These are phyloP conservation scores for Botrytis deweyae DNA, from an alignment of 2,329 filamentous ascomycete genomes.

Conservation along the genomic window DNA sequence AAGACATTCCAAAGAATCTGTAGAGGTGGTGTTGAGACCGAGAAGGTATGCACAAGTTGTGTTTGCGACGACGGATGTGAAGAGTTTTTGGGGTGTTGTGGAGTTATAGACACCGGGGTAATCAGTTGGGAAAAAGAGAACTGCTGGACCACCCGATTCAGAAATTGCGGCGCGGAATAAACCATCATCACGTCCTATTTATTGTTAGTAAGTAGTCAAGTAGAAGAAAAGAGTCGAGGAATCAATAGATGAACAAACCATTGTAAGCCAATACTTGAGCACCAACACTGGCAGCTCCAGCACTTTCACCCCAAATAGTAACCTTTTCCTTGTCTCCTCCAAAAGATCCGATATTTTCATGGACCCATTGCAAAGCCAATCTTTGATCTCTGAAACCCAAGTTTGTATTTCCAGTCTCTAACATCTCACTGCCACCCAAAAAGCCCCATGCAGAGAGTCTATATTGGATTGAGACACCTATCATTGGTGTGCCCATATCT, in stretches of 20 bases:
- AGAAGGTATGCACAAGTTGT: slow-evolving; percentile 32
- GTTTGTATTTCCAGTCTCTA: slow-evolving; percentile 45
- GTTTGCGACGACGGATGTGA: slow-evolving; percentile 41
- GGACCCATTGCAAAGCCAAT: slow-evolving; percentile 45
- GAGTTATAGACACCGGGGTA: slow-evolving; percentile 25
- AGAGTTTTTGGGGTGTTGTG: slow-evolving; percentile 30
- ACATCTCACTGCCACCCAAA: slow-evolving; percentile 43
- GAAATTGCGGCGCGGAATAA: slow-evolving; percentile 53
- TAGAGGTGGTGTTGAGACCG: slow-evolving; percentile 40
- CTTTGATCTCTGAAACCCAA: slow-evolving; percentile 47
- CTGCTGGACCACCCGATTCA: slow-evolving; percentile 43
- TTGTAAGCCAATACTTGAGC: slow-evolving; percentile 47
- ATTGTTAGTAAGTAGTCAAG: background rate
- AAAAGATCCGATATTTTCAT: slow-evolving; percentile 46
- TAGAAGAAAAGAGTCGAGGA: background rate
- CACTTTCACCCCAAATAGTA: slow-evolving; percentile 47
- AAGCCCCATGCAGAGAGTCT: slow-evolving; percentile 49
- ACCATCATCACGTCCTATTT: slow-evolving; percentile 50
- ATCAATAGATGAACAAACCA: slow-evolving; percentile 18
- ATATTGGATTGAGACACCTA: slow-evolving; percentile 49
- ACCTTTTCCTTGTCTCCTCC: slow-evolving; percentile 48
- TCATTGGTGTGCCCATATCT: slow-evolving; percentile 46
- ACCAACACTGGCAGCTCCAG: slow-evolving; percentile 34
- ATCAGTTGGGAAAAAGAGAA: slow-evolving; percentile 20
- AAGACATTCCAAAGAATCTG: slow-evolving; percentile 34